A percentile compares a stretch with the other conserved stretches of the same genome.
These are phyloP conservation scores for Jackrogersella multiformis DNA, from an alignment of 495 filamentous ascomycete genomes.

Conservation along the genomic window DNA sequence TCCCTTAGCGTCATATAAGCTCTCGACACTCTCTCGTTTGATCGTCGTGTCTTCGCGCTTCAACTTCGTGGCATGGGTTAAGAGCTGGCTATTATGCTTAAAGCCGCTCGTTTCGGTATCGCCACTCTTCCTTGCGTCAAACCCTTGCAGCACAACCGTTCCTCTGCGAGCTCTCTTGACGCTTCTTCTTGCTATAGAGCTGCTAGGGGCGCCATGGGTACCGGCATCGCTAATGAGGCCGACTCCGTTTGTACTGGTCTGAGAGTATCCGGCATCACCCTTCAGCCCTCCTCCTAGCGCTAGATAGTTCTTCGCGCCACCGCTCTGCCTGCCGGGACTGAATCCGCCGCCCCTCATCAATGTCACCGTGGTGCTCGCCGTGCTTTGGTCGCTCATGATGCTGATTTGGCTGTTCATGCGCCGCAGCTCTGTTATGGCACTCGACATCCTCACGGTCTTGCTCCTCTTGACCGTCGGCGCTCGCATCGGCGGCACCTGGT, in stretches of 20 bases:
- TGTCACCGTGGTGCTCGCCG: constrained; percentile 44
- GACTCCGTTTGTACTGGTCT: background rate
- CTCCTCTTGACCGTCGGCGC: constrained; percentile 16
- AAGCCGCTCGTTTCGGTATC: background rate
- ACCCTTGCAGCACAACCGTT: constrained; percentile 31
- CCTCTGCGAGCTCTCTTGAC: constrained; percentile 15
- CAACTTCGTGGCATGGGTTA: constrained; percentile 23
- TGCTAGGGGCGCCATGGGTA: background rate
- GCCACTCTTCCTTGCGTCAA: constrained; percentile 19
- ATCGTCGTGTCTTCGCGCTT: constrained; percentile 14
- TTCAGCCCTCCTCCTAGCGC: constrained; percentile 30
- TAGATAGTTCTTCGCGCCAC: constrained; percentile 45
- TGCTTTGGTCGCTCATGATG: constrained; percentile 43
- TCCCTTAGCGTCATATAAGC: constrained; percentile 55
- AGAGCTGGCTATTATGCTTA: constrained; percentile 18
- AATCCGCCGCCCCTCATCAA: constrained; percentile 45
- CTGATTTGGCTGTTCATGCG: constrained; percentile 51
- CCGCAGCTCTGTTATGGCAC: constrained; percentile 45
- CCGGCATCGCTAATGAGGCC: too few species aligned
- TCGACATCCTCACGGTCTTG: constrained; percentile 37
- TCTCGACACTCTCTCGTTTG: constrained; percentile 38
- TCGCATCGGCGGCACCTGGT: constrained; percentile 36
- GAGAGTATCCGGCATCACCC: background rate
- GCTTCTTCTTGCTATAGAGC: constrained; percentile 6
- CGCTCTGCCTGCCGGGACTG: constrained; percentile 34